Conservation (phyloP, 257 asterid genomes). For the Fraxinus quadrangulata region DNA sequence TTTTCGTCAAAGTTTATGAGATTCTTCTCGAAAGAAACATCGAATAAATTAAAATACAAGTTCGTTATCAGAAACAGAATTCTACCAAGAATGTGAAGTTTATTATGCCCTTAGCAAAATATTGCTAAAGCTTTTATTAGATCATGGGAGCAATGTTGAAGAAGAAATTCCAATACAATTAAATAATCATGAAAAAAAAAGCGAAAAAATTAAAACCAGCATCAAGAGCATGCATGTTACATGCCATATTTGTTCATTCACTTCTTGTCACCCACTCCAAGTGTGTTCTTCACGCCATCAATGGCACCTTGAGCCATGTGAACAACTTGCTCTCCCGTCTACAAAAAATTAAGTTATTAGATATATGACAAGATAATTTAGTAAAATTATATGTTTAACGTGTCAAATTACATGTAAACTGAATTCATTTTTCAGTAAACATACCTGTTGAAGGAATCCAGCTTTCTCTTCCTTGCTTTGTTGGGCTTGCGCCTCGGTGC, state of each 20-base stretch:
- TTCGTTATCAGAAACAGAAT: neutral
- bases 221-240: neutral
- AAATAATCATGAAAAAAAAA: neutral
- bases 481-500: slow-evolving; percentile 47
- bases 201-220: neutral
- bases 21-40: neutral
- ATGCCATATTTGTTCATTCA: slow-evolving; percentile 23
- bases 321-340: slow-evolving; percentile 63
- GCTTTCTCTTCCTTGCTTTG: slow-evolving; percentile 47
- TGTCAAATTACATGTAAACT: neutral
- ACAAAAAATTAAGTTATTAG: neutral
- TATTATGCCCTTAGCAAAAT: neutral
- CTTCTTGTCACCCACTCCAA: slow-evolving; percentile 70
- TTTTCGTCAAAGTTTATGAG: neutral
- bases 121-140: slow-evolving; percentile 20
- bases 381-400: neutral
- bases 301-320: slow-evolving; percentile 70
- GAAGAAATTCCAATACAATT: slow-evolving; percentile 5
- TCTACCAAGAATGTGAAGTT: neutral
- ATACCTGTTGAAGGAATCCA: slow-evolving; percentile 56
- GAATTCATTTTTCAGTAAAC: neutral
- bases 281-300: slow-evolving; percentile 73
- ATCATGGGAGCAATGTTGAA: neutral
- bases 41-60: neutral
- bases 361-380: neutral